Evolutionary conservation across 345 rosid genomes (phyloP).

Genomic region (Cardamine resedifolia): DNA sequence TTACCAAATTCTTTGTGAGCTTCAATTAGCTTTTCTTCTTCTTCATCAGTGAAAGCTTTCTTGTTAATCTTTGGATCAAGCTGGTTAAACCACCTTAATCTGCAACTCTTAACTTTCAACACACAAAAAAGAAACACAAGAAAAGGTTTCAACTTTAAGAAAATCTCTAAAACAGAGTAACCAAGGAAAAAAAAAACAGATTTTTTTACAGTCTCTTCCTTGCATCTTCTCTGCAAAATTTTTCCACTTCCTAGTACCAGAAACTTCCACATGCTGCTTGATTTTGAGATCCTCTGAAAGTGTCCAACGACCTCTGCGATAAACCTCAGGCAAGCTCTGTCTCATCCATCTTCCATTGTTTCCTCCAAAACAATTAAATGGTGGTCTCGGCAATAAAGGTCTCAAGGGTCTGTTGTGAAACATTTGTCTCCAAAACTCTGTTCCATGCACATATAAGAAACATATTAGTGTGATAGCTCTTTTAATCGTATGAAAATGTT

Average conservation of each 20-base stretch:
- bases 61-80: not conserved
- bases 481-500: not conserved
- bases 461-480: not conserved
- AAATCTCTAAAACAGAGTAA: not conserved
- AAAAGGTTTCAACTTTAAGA: not conserved
- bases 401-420: conserved; percentile 22
- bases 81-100: not conserved
- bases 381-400: conserved; percentile 12
- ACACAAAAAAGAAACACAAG: too few relatives aligned
- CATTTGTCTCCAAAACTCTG: conserved; percentile 11
- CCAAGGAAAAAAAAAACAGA: not conserved
- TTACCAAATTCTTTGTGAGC: conserved; percentile 59
- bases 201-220: not conserved
- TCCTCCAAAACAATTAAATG: not conserved
- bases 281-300: not conserved
- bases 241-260: not conserved
- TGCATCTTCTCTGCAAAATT: not conserved
- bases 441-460: conserved; percentile 4
- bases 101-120: not conserved
- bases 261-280: not conserved
- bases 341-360: not conserved
- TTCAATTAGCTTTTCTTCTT: conserved; percentile 36
- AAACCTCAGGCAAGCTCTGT: not conserved
- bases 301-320: not conserved
- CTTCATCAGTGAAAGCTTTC: not conserved